Conservation (phyloP, 1,139 yeast genomes). For the Arxiozyma bovina region DNA sequence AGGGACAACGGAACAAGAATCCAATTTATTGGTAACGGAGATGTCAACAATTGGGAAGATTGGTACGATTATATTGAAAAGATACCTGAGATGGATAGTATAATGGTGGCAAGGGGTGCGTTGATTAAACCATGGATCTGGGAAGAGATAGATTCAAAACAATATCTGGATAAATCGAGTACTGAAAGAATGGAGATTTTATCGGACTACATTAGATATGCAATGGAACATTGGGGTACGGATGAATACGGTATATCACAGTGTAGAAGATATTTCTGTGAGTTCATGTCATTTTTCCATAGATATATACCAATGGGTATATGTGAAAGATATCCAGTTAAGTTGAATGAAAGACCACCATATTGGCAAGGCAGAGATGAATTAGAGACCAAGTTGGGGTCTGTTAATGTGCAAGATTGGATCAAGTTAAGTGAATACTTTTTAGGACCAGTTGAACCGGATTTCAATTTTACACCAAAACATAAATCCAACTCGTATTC, state of each 20-base stretch:
- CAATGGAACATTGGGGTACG: conserved; percentile 96
- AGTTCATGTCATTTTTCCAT: conserved; percentile 86
- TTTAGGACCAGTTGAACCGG: conserved; percentile 71
- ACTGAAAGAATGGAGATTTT: conserved; percentile 75
- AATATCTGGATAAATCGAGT: conserved; percentile 84
- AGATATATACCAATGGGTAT: conserved; percentile 92
- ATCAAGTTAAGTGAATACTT: conserved; percentile 94
- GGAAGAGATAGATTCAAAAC: conserved; percentile 86
- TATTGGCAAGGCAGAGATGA: conserved; percentile 93
- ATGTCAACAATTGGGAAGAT: conserved; percentile 75
- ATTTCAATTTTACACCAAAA: conserved; percentile 78
- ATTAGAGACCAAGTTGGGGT: conserved; percentile 79
- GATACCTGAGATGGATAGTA: conserved; percentile 68
- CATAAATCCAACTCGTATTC: conserved; percentile 80
- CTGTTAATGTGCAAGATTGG: conserved; percentile 87
- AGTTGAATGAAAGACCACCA: conserved; percentile 88
- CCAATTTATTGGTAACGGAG: conserved; percentile 88
- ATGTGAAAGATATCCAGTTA: conserved; percentile 79
- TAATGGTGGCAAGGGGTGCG: conserved; percentile 98
- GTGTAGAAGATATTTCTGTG: conserved; percentile 88
- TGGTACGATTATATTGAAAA: conserved; percentile 72
- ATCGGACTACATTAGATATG: conserved; percentile 60
- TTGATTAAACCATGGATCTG: conserved; percentile 98
- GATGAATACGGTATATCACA: conserved; percentile 89
- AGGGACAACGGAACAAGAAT: conserved; percentile 26